phyloP scores from a whole-genome alignment of 2,329 filamentous ascomycete genomes.

The Talaromyces sp. region DNA sequence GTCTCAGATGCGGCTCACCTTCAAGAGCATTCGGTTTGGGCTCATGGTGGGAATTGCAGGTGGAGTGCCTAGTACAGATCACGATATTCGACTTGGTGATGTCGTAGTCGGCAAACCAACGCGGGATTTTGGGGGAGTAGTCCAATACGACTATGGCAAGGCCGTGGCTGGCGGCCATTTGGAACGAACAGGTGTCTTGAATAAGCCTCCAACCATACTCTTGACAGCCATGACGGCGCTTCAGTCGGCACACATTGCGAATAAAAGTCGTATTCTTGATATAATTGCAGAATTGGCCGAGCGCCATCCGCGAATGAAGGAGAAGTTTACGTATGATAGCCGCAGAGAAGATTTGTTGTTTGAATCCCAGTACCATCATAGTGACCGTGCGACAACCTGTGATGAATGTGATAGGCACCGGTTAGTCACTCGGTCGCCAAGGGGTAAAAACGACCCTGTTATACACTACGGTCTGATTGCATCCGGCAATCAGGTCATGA shows the following conservation, averaged over 20 bases:
- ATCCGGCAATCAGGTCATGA: not conserved
- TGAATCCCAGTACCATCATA: not conserved
- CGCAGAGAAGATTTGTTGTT: not conserved
- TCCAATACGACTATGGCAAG: conserved; percentile 21
- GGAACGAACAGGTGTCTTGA: conserved; percentile 14
- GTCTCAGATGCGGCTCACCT: conserved; percentile 22
- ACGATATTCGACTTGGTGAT: conserved; percentile 26
- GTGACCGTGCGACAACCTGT: not conserved
- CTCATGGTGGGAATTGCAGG: conserved; percentile 29
- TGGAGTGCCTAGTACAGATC: conserved; percentile 22
- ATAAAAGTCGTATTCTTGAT: not conserved
- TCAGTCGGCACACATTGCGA: conserved; percentile 14
- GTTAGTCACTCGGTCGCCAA: not conserved
- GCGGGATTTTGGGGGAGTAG: conserved; percentile 23
- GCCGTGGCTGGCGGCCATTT: conserved; percentile 7
- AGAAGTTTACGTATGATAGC: not conserved
- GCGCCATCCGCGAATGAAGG: not conserved
- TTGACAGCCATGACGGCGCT: conserved; percentile 15
- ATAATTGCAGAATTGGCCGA: not conserved
- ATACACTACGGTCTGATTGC: conserved; percentile 5
- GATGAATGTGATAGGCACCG: not conserved
- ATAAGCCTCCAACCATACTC: conserved; percentile 15
- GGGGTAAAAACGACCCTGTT: not conserved
- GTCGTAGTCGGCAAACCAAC: conserved; percentile 27
- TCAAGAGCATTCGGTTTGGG: conserved; percentile 23